Conservation (phyloP, 2,329 filamentous ascomycete species). For the Pseudogymnoascus destructans region DNA sequence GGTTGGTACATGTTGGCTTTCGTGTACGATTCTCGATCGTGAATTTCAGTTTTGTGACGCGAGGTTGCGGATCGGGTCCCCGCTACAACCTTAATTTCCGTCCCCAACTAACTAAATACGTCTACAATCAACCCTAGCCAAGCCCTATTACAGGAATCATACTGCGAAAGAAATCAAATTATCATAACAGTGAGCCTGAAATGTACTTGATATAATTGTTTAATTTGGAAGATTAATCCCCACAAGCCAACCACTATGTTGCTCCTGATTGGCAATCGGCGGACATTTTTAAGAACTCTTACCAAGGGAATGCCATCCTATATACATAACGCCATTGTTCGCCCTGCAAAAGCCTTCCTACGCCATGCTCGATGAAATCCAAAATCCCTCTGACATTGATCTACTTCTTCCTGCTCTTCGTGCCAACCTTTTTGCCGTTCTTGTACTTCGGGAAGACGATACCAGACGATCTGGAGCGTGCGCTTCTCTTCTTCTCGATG, state of each 20-base stretch:
- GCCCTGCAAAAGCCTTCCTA: constrained; percentile 6
- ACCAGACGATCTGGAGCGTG: constrained; percentile 35
- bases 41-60: constrained; percentile 4
- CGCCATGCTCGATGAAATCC: constrained; percentile 8
- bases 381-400: background rate
- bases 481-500: constrained; percentile 41
- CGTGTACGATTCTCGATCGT: background rate
- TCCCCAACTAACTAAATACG: constrained; percentile 2
- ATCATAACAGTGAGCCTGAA: background rate
- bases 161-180: background rate
- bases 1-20: constrained; percentile 6
- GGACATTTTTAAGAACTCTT: constrained; percentile 2
- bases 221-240: background rate
- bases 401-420: constrained; percentile 25
- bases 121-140: background rate
- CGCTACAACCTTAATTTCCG: constrained; percentile 5
- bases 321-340: background rate
- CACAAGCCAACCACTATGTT: background rate
- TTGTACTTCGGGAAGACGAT: constrained; percentile 50
- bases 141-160: background rate
- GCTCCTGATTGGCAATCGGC: background rate
- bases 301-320: background rate
- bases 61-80: constrained; percentile 4
- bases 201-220: background rate
- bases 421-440: constrained; percentile 36